Conservation (phyloP, 1,139 yeast genomes). For the Debaryomyces robertsiae region DNA sequence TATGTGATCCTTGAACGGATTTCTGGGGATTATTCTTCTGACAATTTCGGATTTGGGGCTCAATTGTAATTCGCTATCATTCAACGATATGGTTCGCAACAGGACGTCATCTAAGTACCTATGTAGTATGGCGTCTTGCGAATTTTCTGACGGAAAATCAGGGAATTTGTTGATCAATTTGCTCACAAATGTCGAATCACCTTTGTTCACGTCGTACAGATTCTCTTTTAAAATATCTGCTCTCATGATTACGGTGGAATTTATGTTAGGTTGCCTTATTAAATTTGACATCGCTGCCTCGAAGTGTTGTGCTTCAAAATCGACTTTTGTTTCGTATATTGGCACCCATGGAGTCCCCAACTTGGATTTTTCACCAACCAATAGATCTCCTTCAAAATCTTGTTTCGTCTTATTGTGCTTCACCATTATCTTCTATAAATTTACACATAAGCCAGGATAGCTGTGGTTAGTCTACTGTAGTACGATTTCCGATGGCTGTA, state of each 20-base stretch:
- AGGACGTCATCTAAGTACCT: slow-evolving; percentile 58
- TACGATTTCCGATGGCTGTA: slow-evolving; percentile 5
- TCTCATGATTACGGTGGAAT: slow-evolving; percentile 86
- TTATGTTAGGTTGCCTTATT: slow-evolving; percentile 84
- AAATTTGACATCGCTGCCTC: slow-evolving; percentile 78
- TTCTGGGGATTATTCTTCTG: slow-evolving; percentile 83
- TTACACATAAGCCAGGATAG: too few relatives aligned
- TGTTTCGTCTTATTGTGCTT: slow-evolving; percentile 11
- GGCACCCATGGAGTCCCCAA: slow-evolving; percentile 73
- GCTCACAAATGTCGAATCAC: slow-evolving; percentile 37
- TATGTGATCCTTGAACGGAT: slow-evolving; percentile 80
- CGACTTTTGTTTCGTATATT: slow-evolving; percentile 47
- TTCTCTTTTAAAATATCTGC: slow-evolving; percentile 77
- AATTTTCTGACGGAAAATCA: slow-evolving; percentile 29
- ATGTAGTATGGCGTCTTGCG: slow-evolving; percentile 41
- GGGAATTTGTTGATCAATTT: slow-evolving; percentile 37
- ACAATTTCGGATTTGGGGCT: slow-evolving; percentile 57
- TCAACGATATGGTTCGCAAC: slow-evolving; percentile 50
- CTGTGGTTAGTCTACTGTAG: neutral
- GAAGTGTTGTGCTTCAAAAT: slow-evolving; percentile 56
- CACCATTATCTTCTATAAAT: slow-evolving; percentile 10
- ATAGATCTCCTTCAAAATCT: slow-evolving; percentile 11
- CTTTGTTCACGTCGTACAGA: slow-evolving; percentile 39
- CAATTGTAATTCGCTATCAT: slow-evolving; percentile 29
- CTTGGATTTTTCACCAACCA: slow-evolving; percentile 32